phyloP scores from a whole-genome alignment of 1,284 basidiomycete genomes.

The Dichomitus squalens region DNA sequence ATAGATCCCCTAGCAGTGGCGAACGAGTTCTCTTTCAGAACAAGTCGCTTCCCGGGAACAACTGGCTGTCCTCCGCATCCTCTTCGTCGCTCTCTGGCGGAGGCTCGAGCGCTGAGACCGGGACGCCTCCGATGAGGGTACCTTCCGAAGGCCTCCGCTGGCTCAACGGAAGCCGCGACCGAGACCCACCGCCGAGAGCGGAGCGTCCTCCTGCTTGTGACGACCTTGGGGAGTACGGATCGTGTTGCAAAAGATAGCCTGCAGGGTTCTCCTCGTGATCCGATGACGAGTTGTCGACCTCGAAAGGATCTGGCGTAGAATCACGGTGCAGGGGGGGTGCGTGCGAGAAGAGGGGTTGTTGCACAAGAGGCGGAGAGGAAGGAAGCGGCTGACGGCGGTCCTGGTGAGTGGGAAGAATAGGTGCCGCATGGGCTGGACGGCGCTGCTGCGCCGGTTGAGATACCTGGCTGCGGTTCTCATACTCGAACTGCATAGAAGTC shows the following conservation, averaged over 20 bases:
- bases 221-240: conserved; percentile 26
- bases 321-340: conserved; percentile 23
- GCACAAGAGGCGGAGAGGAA: conserved; percentile 21
- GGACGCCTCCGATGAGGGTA: conserved; percentile 1
- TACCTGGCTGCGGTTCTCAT: conserved; percentile 40
- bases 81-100: conserved; percentile 42
- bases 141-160: conserved; percentile 19
- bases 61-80: conserved; percentile 42
- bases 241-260: conserved; percentile 12
- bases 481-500: conserved; percentile 40
- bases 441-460: conserved; percentile 17
- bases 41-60: conserved; percentile 59
- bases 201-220: conserved; percentile 14
- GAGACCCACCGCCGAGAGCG: not conserved
- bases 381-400: conserved; percentile 21
- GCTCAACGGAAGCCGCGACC: conserved; percentile 24
- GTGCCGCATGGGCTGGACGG: conserved; percentile 17
- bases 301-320: conserved; percentile 36
- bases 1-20: not conserved
- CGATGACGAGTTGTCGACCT: conserved; percentile 35
- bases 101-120: conserved; percentile 10
- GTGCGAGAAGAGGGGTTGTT: conserved; percentile 17
- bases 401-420: conserved; percentile 13
- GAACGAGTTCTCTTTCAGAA: conserved; percentile 47
- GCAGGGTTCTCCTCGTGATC: conserved; percentile 18